Evolutionary conservation across 805 yeast species (phyloP).

Genomic region (Wickerhamiella kurtzmanii): DNA sequence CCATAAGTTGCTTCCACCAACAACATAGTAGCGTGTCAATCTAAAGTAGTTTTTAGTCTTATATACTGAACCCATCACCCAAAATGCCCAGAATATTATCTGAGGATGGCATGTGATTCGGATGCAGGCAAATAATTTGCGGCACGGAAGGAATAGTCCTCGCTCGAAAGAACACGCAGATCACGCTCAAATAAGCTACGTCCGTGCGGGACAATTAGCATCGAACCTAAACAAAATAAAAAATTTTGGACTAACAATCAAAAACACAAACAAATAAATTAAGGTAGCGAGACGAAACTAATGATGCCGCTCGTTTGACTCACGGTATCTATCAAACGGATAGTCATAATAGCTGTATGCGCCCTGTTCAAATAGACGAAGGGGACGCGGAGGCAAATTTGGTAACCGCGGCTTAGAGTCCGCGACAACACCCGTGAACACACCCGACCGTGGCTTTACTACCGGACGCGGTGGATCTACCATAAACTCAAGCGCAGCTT

Average conservation of each 20-base stretch:
- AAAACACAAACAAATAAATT: slow-evolving; percentile 6
- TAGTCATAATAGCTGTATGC: slow-evolving; percentile 3
- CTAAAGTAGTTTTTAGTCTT: too few species aligned
- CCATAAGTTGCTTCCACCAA: too few species aligned
- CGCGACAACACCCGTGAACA: slow-evolving; percentile 6
- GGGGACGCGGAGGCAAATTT: slow-evolving; percentile 6
- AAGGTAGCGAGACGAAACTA: neutral
- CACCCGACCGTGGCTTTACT: slow-evolving; percentile 8
- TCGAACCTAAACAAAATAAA: neutral
- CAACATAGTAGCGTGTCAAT: too few species aligned
- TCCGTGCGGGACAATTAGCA: too few species aligned
- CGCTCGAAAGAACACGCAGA: neutral
- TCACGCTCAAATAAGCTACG: neutral
- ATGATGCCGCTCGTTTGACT: slow-evolving; percentile 14
- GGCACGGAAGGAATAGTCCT: neutral
- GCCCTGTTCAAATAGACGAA: slow-evolving; percentile 5
- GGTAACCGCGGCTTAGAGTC: slow-evolving; percentile 9
- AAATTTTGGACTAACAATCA: too few species aligned
- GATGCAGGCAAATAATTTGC: slow-evolving; percentile 4
- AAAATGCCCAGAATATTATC: neutral
- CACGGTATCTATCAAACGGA: slow-evolving; percentile 12
- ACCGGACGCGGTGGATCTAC: slow-evolving; percentile 9
- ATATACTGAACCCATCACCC: too few species aligned
- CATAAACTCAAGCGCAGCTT: neutral
- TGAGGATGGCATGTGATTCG: neutral